Conservation (phyloP, 2,329 filamentous ascomycete species). For the Grosmannia penicillata region DNA sequence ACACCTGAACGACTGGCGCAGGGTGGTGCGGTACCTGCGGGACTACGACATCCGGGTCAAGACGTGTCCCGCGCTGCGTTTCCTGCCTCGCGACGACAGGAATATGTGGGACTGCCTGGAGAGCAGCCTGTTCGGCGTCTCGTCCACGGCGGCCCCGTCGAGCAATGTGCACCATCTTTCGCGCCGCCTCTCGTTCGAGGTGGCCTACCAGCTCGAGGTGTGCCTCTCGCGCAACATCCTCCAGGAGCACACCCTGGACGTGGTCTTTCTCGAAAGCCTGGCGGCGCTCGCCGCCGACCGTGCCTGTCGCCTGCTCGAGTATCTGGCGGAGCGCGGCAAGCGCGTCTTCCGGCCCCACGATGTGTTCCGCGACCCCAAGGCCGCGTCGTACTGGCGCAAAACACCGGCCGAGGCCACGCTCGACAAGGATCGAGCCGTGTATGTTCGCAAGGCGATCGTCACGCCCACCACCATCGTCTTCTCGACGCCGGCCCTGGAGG, state of each 20-base stretch:
- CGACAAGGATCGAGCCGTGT: slow-evolving; percentile 19
- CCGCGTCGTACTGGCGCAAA: slow-evolving; percentile 24
- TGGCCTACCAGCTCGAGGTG: slow-evolving; percentile 84
- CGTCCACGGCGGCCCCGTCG: not conserved
- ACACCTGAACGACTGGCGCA: slow-evolving; percentile 16
- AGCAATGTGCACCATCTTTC: slow-evolving; percentile 9
- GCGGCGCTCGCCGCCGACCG: slow-evolving; percentile 27
- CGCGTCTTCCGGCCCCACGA: slow-evolving; percentile 55
- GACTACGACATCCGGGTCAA: slow-evolving; percentile 52
- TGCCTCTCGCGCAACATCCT: slow-evolving; percentile 72
- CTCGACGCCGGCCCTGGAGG: slow-evolving; percentile 64
- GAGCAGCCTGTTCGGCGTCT: not conserved
- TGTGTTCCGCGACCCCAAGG: slow-evolving; percentile 46
- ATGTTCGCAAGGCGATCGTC: slow-evolving; percentile 58
- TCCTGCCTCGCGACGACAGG: slow-evolving; percentile 8
- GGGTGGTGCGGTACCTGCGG: slow-evolving; percentile 38
- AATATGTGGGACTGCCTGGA: slow-evolving; percentile 11
- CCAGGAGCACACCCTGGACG: slow-evolving; percentile 58
- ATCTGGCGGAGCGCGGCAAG: slow-evolving; percentile 49
- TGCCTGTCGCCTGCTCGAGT: slow-evolving; percentile 58
- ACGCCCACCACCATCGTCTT: slow-evolving; percentile 77
- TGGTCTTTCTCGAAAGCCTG: slow-evolving; percentile 52
- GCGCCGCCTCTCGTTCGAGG: slow-evolving; percentile 43
- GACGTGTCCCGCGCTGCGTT: slow-evolving; percentile 5
- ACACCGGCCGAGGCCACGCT: not conserved